phyloP scores from a whole-genome alignment of 202 grass and related monocot genomes.

The Elaeis oleifera region DNA sequence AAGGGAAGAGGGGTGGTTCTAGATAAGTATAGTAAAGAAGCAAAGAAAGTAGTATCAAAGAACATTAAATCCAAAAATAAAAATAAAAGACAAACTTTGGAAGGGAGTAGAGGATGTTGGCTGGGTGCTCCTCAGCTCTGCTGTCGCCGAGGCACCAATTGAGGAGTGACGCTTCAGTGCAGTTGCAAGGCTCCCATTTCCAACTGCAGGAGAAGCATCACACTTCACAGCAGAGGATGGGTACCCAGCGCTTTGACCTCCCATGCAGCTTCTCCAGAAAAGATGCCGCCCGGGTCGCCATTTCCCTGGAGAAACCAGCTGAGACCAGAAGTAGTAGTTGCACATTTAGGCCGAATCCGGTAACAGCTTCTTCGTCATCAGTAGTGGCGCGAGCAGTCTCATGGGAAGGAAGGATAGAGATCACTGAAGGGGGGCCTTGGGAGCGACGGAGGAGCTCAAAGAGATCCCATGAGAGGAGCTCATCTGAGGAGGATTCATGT shows the following conservation, averaged over 20 bases:
- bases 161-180: conserved; percentile 6
- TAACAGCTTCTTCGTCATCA: conserved; percentile 2
- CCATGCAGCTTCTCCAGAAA: conserved; percentile 1
- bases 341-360: neutral
- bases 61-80: neutral
- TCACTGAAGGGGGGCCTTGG: neutral
- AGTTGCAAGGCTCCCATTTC: neutral
- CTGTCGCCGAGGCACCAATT: conserved; percentile 2
- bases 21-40: neutral
- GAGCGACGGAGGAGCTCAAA: conserved; percentile 3
- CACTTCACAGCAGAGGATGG: conserved; percentile 5
- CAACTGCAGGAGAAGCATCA: conserved; percentile 4
- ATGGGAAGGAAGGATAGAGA: neutral
- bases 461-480: neutral
- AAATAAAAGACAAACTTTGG: conserved; percentile 2
- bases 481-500: neutral
- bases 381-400: neutral
- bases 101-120: conserved; percentile 13
- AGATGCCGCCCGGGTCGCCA: neutral
- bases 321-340: neutral
- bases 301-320: neutral
- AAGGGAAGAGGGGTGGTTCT: no score
- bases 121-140: conserved; percentile 8
- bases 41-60: neutral
- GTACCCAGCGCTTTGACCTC: conserved; percentile 5